Conservation (phyloP, 1,139 yeast species). For the Nakaseomyces glabratus region DNA sequence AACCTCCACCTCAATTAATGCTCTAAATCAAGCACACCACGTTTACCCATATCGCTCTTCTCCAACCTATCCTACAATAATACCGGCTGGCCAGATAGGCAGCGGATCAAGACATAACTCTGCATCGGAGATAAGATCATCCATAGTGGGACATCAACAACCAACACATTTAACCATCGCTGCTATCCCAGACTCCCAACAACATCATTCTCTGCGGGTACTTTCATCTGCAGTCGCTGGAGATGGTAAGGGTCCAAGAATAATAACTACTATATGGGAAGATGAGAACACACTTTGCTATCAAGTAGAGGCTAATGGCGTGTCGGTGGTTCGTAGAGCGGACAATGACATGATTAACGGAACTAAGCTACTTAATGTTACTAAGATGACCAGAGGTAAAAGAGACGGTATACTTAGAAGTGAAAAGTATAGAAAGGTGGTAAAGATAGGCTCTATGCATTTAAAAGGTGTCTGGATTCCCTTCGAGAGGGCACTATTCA, state of each 20-base stretch:
- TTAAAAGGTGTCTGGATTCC: conserved; percentile 98
- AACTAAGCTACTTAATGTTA: conserved; percentile 79
- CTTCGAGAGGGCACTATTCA: conserved; percentile 81
- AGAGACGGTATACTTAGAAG: conserved; percentile 90
- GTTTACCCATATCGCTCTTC: conserved; percentile 4
- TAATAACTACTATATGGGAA: conserved; percentile 95
- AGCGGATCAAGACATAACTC: too few species aligned
- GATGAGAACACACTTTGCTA: conserved; percentile 89
- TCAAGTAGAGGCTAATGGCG: conserved; percentile 87
- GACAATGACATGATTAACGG: conserved; percentile 90
- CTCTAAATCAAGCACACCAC: conserved; percentile 4
- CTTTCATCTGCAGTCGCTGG: conserved; percentile 3
- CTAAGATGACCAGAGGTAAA: conserved; percentile 96
- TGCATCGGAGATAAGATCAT: too few species aligned
- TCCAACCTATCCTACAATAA: too few species aligned
- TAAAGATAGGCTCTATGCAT: conserved; percentile 95
- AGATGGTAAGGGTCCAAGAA: conserved; percentile 48
- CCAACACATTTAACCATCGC: conserved; percentile 4
- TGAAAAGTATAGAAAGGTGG: conserved; percentile 84
- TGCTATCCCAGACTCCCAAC: conserved; percentile 5
- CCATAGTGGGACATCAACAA: too few species aligned
- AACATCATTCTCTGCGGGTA: conserved; percentile 2
- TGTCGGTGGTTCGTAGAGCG: conserved; percentile 83
- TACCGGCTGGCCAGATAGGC: too few species aligned
- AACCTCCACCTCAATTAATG: conserved; percentile 3